Evolutionary conservation across 441 rosid species (phyloP).

Genomic region (Bruguiera hainesii): DNA sequence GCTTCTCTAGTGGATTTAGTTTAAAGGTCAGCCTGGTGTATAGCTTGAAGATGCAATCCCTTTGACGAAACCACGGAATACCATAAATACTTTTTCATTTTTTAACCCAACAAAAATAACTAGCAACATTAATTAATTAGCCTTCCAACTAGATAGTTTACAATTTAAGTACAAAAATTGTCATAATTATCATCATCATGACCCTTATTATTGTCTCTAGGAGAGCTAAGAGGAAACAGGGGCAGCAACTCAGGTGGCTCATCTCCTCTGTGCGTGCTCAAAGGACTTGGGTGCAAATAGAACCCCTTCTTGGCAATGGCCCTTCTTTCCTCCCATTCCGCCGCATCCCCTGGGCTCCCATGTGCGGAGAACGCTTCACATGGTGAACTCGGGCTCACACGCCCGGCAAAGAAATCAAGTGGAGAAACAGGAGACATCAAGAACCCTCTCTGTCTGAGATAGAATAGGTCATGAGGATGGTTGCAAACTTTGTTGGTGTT

Average conservation of each 20-base stretch:
- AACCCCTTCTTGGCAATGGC: constrained; percentile 64
- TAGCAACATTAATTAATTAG: too few species aligned
- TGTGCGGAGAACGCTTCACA: constrained; percentile 16
- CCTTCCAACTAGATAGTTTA: not conserved
- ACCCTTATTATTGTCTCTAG: constrained; percentile 19
- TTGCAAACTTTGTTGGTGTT: constrained; percentile 16
- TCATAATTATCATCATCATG: not conserved
- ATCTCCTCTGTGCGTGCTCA: constrained; percentile 35
- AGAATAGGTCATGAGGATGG: constrained; percentile 20
- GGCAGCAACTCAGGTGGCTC: constrained; percentile 66
- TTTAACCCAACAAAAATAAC: not conserved
- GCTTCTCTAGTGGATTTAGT: too few species aligned
- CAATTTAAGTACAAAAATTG: constrained; percentile 14
- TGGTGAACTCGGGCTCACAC: constrained; percentile 40
- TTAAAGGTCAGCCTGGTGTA: constrained; percentile 23
- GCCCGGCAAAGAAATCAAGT: constrained; percentile 42
- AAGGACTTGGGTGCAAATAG: constrained; percentile 61
- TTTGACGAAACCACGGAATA: too few species aligned
- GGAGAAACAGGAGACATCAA: constrained; percentile 74
- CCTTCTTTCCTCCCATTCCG: constrained; percentile 35
- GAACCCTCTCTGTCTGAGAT: constrained; percentile 33
- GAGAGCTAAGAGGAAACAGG: constrained; percentile 70
- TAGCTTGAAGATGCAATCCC: too few species aligned
- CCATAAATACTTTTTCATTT: too few species aligned
- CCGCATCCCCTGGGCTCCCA: constrained; percentile 20